Conservation (phyloP, 371 early-diverging fungal genomes). For the Entomophthora muscae region DNA sequence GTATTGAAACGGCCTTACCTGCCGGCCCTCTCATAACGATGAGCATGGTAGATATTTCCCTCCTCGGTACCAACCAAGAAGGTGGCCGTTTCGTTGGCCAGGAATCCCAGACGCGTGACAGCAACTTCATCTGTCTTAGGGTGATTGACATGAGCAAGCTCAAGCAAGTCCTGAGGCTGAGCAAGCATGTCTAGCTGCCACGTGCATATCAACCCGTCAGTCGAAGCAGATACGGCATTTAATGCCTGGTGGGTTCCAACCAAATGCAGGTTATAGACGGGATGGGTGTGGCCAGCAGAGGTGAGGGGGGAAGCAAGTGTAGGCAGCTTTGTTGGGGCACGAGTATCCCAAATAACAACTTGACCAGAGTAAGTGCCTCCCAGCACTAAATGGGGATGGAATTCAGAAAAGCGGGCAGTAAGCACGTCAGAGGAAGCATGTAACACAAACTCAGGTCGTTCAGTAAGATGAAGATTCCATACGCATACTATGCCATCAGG, state of each 20-base stretch:
- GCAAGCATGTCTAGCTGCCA: conserved; percentile 96
- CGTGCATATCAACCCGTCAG: conserved; percentile 86
- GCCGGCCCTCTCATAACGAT: conserved; percentile 85
- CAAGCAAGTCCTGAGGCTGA: conserved; percentile 76
- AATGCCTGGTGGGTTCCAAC: conserved; percentile 92
- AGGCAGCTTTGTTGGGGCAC: conserved; percentile 58
- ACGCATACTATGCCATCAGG: conserved; percentile 84
- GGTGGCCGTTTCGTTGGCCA: conserved; percentile 74
- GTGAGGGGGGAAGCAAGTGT: conserved; percentile 76
- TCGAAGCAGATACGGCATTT: conserved; percentile 72
- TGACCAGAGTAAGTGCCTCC: conserved; percentile 96
- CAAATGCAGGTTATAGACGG: conserved; percentile 71
- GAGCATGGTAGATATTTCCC: conserved; percentile 78
- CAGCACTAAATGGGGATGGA: conserved; percentile 76
- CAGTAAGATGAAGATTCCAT: conserved; percentile 78
- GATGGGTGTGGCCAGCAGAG: conserved; percentile 88
- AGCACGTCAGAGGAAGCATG: conserved; percentile 82
- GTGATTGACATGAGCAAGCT: conserved; percentile 54
- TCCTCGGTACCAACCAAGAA: conserved; percentile 96
- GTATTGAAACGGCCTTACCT: conserved; percentile 20
- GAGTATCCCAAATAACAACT: conserved; percentile 89
- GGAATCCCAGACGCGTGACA: conserved; percentile 75
- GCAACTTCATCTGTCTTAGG: conserved; percentile 82
- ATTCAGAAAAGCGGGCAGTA: conserved; percentile 71
- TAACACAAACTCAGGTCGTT: conserved; percentile 88